Evolutionary conservation across 169 alveolate species (phyloP).

Genomic region (Neospora caninum): DNA sequence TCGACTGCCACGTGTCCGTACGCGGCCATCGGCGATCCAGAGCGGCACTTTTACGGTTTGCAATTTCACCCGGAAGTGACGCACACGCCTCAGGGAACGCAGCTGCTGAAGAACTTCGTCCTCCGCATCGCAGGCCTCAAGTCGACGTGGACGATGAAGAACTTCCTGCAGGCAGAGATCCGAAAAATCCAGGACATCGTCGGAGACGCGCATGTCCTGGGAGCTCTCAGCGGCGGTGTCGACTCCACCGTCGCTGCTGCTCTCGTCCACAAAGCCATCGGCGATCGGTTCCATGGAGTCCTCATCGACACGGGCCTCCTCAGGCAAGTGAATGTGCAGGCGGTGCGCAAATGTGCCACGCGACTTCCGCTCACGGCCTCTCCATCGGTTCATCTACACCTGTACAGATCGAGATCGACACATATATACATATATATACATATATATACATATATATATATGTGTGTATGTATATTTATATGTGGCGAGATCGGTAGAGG

Average conservation of each 20-base stretch:
- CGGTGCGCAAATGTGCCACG: background rate
- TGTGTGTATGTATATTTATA: no score
- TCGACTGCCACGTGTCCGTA: conserved; percentile 65
- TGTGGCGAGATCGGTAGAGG: no score
- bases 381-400: no score
- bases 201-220: conserved; percentile 66
- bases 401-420: background rate
- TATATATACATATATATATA: no score
- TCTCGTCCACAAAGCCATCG: conserved; percentile 66
- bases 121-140: conserved; percentile 1
- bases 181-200: conserved; percentile 23
- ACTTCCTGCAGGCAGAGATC: conserved; percentile 66
- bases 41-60: conserved; percentile 66
- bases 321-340: conserved; percentile 1
- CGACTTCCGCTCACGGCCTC: no score
- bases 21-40: conserved; percentile 67
- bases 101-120: conserved; percentile 71
- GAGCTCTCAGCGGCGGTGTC: conserved; percentile 78
- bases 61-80: conserved; percentile 80
- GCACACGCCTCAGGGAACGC: conserved; percentile 71
- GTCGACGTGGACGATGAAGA: conserved; percentile 72
- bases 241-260: conserved; percentile 77
- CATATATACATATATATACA: background rate
- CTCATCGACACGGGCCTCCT: conserved; percentile 79
- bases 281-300: conserved; percentile 74